A percentile compares a stretch with the other conserved stretches of the same genome.
Conservation (phyloP, 129 eudicot species). For the Glebionis coronaria region DNA sequence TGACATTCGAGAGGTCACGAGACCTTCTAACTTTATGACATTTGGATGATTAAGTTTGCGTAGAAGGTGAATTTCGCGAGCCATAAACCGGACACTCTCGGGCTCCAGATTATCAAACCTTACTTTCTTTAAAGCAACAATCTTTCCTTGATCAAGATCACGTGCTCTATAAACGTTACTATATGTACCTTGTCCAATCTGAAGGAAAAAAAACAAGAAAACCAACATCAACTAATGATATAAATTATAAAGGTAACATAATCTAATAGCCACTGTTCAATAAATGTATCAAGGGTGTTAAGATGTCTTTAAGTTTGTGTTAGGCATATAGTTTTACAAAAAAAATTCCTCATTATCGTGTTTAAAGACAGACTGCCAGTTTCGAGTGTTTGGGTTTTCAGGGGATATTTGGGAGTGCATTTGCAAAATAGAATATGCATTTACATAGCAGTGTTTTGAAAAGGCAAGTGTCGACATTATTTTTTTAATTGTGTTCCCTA, state of each 20-base stretch:
- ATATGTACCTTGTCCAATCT: conserved; percentile 98
- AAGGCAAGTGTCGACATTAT: neutral
- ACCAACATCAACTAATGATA: conserved; percentile 14
- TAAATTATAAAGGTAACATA: conserved; percentile 14
- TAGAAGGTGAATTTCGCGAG: conserved; percentile 78
- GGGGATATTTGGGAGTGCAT: too few relatives aligned
- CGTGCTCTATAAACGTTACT: conserved; percentile 88
- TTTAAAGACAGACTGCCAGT: too few relatives aligned
- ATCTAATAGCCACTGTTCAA: conserved; percentile 7
- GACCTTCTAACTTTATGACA: conserved; percentile 84
- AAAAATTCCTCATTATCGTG: too few relatives aligned
- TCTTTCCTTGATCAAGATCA: conserved; percentile 75
- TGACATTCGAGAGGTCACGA: conserved; percentile 79
- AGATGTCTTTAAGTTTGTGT: too few relatives aligned
- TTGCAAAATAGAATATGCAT: too few relatives aligned
- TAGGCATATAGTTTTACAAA: too few relatives aligned
- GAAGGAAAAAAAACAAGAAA: conserved; percentile 21
- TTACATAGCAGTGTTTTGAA: neutral
- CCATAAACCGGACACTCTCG: conserved; percentile 88
- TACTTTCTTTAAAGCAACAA: conserved; percentile 91
- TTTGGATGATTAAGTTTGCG: conserved; percentile 86
- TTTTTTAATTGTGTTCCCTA: too few relatives aligned
- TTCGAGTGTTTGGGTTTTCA: too few relatives aligned
- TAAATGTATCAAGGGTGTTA: neutral
- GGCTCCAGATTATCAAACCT: conserved; percentile 81